Conservation (phyloP, 495 filamentous ascomycete genomes). For the Hypoxylon lenormandii region DNA sequence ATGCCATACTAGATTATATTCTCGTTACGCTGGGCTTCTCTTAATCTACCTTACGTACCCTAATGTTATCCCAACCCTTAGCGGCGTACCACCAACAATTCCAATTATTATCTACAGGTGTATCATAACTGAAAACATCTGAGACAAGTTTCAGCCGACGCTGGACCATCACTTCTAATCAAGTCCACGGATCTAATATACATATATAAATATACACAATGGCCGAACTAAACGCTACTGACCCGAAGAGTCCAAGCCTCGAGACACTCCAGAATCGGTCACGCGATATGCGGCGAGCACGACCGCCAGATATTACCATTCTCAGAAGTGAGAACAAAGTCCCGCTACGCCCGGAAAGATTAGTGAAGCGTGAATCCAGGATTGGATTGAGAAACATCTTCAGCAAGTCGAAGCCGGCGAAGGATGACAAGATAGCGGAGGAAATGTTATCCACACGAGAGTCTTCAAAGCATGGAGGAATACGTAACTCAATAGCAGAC, state of each 20-base stretch:
- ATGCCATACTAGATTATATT: slow-evolving; percentile 22
- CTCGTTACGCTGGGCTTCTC: slow-evolving; percentile 17
- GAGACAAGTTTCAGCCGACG: slow-evolving; percentile 1
- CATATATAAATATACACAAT: slow-evolving; percentile 15
- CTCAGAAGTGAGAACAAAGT: slow-evolving; percentile 37
- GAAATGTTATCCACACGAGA: slow-evolving; percentile 41
- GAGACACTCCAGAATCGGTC: slow-evolving; percentile 43
- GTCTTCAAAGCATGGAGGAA: slow-evolving; percentile 50
- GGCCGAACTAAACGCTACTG: slow-evolving; percentile 22
- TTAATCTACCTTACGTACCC: slow-evolving; percentile 3
- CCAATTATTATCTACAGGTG: slow-evolving; percentile 12
- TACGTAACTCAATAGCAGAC: slow-evolving; percentile 59
- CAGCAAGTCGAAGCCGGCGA: slow-evolving; percentile 51
- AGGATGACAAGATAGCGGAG: slow-evolving; percentile 44
- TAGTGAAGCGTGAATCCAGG: slow-evolving; percentile 59
- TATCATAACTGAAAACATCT: slow-evolving; percentile 17
- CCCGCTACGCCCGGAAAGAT: slow-evolving; percentile 39
- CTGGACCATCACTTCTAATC: slow-evolving; percentile 12
- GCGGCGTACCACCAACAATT: slow-evolving; percentile 10
- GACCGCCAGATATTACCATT: slow-evolving; percentile 44
- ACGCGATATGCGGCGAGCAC: slow-evolving; percentile 41
- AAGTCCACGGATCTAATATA: neutral
- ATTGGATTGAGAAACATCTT: slow-evolving; percentile 65
- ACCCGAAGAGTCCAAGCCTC: slow-evolving; percentile 30
- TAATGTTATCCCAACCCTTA: slow-evolving; percentile 15